Evolutionary conservation across 73 alveolate species (phyloP), one percentile per base, ranked within the genome.

Genomic region (Uronychia setigera): DNA sequence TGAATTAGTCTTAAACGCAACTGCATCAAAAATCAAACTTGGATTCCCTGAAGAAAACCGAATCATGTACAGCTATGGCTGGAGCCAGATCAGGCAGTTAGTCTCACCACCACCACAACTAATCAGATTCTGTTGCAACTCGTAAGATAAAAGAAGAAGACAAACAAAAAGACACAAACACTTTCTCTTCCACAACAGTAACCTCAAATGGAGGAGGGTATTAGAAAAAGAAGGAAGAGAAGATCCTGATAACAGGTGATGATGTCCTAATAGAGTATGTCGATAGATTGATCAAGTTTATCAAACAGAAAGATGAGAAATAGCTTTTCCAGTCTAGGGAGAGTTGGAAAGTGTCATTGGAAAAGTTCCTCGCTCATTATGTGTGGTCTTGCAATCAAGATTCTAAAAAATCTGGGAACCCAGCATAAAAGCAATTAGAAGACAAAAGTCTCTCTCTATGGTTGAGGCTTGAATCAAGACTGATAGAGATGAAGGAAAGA

Each of bases 401-500:
- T 29, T 29, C 77, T 34, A 84, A 85, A 58, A 34, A n/a, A 27
- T 57, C 86, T 85, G 25, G 46, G 29, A 75, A 83, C 83, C 13
- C 57, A 77, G 5, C 32, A 81, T 25, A 82, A 82, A 33, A 13
- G 11, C 57, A 89, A 13, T n/a, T 35, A 28, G 74, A 32, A 31
- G 29, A 79, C 32, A n/a, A n/a, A n/a, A 75, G 59, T 33, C 59
- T 80, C 1, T 60, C 74, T 13, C 78, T 77, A 0, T 86, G 94
- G 92, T 60, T n/a, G 34, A 33, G 91, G 57, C 84, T 93, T 74
- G 97, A 93, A 78, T 30, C 77, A 25, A 85, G 97, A 59, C 85
- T 93, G 59, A 86, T 60, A 28, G 97, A 89, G 76, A 90, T 93
- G 95, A 58, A 76, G 32, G 97, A 93, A 27, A 46, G 95, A 33